phyloP scores from a whole-genome alignment of 345 rosid species.

The Sonneratia caseolaris region DNA sequence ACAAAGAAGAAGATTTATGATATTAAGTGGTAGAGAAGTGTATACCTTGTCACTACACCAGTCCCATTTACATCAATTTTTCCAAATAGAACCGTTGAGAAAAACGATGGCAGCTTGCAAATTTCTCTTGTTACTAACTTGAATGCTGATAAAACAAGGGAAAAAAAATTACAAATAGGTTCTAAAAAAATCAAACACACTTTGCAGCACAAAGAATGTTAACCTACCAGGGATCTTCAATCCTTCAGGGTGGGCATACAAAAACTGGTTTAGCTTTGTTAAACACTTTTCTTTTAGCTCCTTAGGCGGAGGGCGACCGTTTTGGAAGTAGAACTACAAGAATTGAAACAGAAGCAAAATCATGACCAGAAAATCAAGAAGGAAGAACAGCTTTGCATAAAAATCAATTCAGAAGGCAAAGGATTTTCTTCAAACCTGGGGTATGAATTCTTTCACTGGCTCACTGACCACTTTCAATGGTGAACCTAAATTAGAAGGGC shows the following conservation, averaged over 20 bases:
- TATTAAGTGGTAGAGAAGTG: not conserved
- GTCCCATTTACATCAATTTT: slow-evolving; percentile 48
- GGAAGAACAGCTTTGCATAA: not conserved
- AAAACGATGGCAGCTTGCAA: slow-evolving; percentile 84
- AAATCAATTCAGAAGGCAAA: not conserved
- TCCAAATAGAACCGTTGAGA: slow-evolving; percentile 56
- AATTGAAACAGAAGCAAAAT: slow-evolving; percentile 11
- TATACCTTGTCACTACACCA: slow-evolving; percentile 70
- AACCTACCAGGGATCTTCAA: slow-evolving; percentile 49
- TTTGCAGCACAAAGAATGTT: not conserved
- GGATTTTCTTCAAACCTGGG: slow-evolving; percentile 51
- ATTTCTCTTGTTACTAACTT: slow-evolving; percentile 59
- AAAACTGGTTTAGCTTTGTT: slow-evolving; percentile 41
- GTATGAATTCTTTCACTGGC: slow-evolving; percentile 60
- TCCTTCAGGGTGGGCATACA: slow-evolving; percentile 47
- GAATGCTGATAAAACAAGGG: slow-evolving; percentile 50
- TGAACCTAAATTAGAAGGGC: slow-evolving; percentile 65
- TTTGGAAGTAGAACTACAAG: slow-evolving; percentile 78
- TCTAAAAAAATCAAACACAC: not conserved
- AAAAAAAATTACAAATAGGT: not conserved
- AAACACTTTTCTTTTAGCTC: slow-evolving; percentile 59
- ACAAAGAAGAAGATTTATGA: not conserved
- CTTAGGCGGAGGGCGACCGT: slow-evolving; percentile 65
- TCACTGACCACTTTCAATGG: slow-evolving; percentile 54
- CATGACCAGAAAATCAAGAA: not conserved